These are phyloP conservation scores for Diversispora epigaea DNA, from an alignment of 192 early-diverging fungal genomes.

Conservation along the genomic window DNA sequence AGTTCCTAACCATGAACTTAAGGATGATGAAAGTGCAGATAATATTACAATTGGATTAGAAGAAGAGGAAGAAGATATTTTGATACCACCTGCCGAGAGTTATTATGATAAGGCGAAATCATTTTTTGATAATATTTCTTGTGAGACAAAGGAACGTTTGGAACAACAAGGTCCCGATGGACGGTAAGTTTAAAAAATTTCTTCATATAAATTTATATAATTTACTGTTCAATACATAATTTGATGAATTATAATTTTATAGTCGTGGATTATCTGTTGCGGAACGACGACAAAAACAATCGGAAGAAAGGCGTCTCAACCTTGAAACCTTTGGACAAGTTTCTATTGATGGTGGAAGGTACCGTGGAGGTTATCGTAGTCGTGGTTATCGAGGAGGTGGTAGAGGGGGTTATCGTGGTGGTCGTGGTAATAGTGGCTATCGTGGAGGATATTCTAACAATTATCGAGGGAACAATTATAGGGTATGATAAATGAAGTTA, in stretches of 20 bases:
- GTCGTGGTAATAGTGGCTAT: constrained; percentile 46
- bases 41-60: constrained; percentile 40
- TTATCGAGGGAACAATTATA: constrained; percentile 37
- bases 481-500: background rate
- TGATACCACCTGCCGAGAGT: constrained; percentile 50
- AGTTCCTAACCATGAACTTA: constrained; percentile 43
- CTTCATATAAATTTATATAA: background rate
- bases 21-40: constrained; percentile 33
- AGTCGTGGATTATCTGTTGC: constrained; percentile 48
- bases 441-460: constrained; percentile 48
- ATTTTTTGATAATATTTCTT: constrained; percentile 99
- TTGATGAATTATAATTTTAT: background rate
- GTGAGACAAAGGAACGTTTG: constrained; percentile 86
- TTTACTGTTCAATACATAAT: background rate
- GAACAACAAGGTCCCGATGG: constrained; percentile 53
- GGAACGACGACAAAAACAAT: constrained; percentile 73
- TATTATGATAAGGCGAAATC: constrained; percentile 79
- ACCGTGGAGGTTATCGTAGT: constrained; percentile 59
- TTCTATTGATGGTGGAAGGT: constrained; percentile 64
- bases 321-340: constrained; percentile 97
- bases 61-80: constrained; percentile 57
- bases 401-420: constrained; percentile 48
- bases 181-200: constrained; percentile 43
- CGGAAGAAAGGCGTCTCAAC: constrained; percentile 89
- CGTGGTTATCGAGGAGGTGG: constrained; percentile 47